A percentile compares a stretch with the other conserved stretches of the same genome.
Conservation (phyloP, 306 rosid genomes). For the Benincasa hispida region DNA sequence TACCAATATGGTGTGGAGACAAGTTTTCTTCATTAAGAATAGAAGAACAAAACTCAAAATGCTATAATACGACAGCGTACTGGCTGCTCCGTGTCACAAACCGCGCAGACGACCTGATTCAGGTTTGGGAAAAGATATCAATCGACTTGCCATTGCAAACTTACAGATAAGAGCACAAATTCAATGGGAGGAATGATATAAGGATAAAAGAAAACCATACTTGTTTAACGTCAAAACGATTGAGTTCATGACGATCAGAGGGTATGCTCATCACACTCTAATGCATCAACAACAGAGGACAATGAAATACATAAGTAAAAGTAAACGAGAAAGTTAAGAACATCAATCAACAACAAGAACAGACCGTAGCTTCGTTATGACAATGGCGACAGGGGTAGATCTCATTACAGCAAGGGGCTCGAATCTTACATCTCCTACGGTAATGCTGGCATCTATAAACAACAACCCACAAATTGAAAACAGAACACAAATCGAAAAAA, state of each 20-base stretch:
- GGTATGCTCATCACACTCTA: constrained; percentile 58
- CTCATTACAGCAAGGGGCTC: constrained; percentile 96
- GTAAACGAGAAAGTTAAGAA: neutral
- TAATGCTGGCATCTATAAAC: constrained; percentile 73
- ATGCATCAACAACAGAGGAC: constrained; percentile 7
- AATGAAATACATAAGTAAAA: neutral
- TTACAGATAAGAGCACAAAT: neutral
- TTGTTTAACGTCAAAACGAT: constrained; percentile 57
- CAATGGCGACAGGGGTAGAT: constrained; percentile 89
- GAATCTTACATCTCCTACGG: constrained; percentile 81
- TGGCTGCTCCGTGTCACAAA: constrained; percentile 96
- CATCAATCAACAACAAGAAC: neutral
- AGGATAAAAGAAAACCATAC: constrained; percentile 24
- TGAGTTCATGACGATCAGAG: constrained; percentile 66
- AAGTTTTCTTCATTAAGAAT: neutral
- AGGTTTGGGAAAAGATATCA: neutral
- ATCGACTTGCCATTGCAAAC: neutral
- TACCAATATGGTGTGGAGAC: neutral
- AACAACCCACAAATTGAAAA: neutral
- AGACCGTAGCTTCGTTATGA: constrained; percentile 79
- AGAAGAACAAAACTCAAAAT: neutral
- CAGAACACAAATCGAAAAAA: neutral
- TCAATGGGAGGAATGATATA: neutral
- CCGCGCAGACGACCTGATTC: constrained; percentile 83
- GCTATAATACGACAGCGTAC: constrained; percentile 21